Base-by-base conservation (phyloP, 1,284 basidiomycete species). In the Xerocomus amazonicus region DNA sequence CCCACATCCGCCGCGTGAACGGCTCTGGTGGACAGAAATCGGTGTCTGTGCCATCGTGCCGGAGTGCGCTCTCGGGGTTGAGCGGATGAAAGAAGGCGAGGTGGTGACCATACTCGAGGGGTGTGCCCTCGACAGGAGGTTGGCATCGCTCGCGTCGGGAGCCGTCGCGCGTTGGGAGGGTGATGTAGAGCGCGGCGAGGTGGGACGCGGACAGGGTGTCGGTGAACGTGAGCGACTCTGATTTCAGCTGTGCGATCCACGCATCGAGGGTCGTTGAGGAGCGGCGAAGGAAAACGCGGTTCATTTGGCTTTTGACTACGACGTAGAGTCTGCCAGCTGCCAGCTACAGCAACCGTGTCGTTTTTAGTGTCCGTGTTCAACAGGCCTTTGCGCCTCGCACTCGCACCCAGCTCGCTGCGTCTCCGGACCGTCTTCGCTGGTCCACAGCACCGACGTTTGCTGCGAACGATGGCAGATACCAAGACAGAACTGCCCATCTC, bases 1-100 rank as follows among this genome's bases (percentile, higher is more conserved):
- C 89, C 89, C 90, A 92, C 90, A 92, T 92, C 16, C 90, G 74
- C 38, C 86, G 75, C 16, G 78, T 77, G 68, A 87, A 92, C 0
- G 88, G 89, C 38, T 75, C 67, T 0, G 90, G 90, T 3, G 90
- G 84, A 58, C 81, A 80, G 50, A 86, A 82, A 49, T 83, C 78
- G 2, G 73, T 72, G 58, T 89, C 84, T 14, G 89, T 90, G 10
- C 87, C 87, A 61, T 92, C 90, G 23, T 70, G 56, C 6, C 83
- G 79, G 29, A 92, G 72, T 10, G 71, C 64, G 8, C 63, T 56
- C 57, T 89, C 80, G 6, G 83, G 77, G 32, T 75, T 76, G 40
- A 81, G 76, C 2, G 81, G 79, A 55, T 89, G 83, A 68, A 91
- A 91, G 71, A 88, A 90, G 3, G 75, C 79, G 39, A 92, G 75